A percentile compares a stretch with the other conserved stretches of the same genome.
These are phyloP conservation scores for Platanus orientalis DNA, from an alignment of 164 flowering plant species.

Conservation along the genomic window DNA sequence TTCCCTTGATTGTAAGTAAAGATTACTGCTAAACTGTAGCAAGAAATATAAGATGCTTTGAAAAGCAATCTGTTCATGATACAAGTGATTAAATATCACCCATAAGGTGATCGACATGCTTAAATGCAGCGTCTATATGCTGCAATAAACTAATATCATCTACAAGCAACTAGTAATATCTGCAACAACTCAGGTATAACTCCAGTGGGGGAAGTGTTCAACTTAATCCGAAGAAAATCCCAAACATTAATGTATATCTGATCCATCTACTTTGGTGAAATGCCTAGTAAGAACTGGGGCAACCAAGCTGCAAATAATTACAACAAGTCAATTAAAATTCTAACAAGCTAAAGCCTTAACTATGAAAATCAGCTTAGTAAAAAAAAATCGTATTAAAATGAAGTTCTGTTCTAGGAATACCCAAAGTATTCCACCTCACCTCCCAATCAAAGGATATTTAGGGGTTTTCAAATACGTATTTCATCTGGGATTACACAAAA, in stretches of 20 bases:
- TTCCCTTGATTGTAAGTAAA: conserved; percentile 31
- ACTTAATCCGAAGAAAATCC: conserved; percentile 13
- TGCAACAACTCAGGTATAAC: conserved; percentile 16
- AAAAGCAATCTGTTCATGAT: conserved; percentile 44
- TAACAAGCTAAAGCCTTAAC: not conserved
- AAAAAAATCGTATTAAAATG: not conserved
- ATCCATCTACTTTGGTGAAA: conserved; percentile 16
- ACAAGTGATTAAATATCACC: conserved; percentile 39
- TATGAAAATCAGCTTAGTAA: not conserved
- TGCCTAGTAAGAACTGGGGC: conserved; percentile 21
- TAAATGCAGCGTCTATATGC: conserved; percentile 56
- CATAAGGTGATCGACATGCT: conserved; percentile 56
- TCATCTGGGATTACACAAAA: no score
- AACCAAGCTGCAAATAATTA: conserved; percentile 16
- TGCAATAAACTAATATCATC: conserved; percentile 48
- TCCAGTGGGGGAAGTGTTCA: conserved; percentile 13
- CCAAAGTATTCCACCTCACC: not conserved
- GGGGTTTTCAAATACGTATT: not conserved
- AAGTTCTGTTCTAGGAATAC: not conserved
- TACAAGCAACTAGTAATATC: conserved; percentile 24
- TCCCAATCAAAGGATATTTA: not conserved
- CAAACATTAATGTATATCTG: conserved; percentile 6
- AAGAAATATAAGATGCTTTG: conserved; percentile 25
- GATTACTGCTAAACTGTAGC: conserved; percentile 31
- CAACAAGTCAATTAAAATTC: not conserved